Conservation (phyloP, 257 asterid genomes). For the Ehretia macrophylla region DNA sequence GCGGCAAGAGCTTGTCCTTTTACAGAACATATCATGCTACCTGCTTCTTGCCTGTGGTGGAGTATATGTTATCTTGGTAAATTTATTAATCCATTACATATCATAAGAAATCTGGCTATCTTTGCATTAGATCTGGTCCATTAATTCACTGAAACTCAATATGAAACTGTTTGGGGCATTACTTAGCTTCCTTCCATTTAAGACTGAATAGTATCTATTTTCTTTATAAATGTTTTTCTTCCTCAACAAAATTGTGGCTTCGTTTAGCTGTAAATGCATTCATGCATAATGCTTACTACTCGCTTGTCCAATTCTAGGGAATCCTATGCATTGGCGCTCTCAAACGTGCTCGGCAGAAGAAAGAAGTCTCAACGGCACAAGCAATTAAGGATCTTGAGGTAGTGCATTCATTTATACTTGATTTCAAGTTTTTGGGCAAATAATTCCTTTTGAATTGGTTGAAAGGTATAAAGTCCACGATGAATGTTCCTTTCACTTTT, state of each 20-base stretch:
- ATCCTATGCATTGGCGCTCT: conserved; percentile 72
- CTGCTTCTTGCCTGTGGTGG: conserved; percentile 80
- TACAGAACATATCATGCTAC: conserved; percentile 87
- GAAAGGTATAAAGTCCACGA: background rate
- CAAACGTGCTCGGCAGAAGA: conserved; percentile 80
- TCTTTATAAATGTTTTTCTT: too few species aligned
- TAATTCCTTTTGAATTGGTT: background rate
- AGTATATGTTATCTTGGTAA: conserved; percentile 65
- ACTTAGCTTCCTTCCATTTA: too few species aligned
- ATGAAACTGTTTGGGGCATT: background rate
- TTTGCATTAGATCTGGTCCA: background rate
- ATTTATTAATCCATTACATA: conserved; percentile 22
- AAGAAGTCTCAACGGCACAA: conserved; percentile 71
- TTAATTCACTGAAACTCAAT: background rate
- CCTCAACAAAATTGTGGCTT: background rate
- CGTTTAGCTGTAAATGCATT: too few species aligned
- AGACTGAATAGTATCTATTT: too few species aligned
- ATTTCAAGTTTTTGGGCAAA: background rate
- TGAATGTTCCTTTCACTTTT: background rate
- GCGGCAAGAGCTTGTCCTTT: conserved; percentile 58
- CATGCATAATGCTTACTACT: background rate
- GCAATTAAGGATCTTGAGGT: conserved; percentile 85
- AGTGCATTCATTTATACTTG: conserved; percentile 11
- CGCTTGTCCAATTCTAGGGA: conserved; percentile 47
- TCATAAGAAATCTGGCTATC: conserved; percentile 1